Evolutionary conservation across 768 basidiomycete genomes (phyloP).

Genomic region (Auricularia auricula-judae): DNA sequence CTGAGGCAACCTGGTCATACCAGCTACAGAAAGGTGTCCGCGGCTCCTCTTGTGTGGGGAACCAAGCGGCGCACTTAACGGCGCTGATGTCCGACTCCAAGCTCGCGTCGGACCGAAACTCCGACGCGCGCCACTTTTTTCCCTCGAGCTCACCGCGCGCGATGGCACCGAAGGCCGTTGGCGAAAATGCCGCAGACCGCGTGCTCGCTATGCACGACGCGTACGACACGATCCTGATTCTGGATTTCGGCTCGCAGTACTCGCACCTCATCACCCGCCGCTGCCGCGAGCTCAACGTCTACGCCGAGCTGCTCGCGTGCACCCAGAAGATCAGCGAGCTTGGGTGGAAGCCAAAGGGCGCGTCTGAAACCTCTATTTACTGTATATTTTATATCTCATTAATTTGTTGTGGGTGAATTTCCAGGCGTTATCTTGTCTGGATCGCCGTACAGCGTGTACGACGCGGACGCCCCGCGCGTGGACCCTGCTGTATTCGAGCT

Average conservation of each 20-base stretch:
- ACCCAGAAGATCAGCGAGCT: slow-evolving; percentile 83
- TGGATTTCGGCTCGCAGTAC: slow-evolving; percentile 97
- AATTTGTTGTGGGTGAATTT: slow-evolving; percentile 8
- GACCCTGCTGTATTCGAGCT: slow-evolving; percentile 84
- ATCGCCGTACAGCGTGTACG: slow-evolving; percentile 97
- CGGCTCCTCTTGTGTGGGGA: too few relatives aligned
- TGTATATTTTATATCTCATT: not conserved
- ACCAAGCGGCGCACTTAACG: not conserved
- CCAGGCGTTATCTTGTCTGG: slow-evolving; percentile 92
- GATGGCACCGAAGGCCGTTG: not conserved
- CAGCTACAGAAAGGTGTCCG: too few relatives aligned
- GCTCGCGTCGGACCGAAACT: too few relatives aligned
- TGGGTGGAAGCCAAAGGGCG: slow-evolving; percentile 90
- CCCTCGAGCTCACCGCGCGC: too few relatives aligned
- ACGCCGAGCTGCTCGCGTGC: slow-evolving; percentile 96
- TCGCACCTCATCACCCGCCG: slow-evolving; percentile 95
- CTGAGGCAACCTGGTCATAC: too few relatives aligned
- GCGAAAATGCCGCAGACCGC: not conserved
- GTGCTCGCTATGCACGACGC: slow-evolving; percentile 62
- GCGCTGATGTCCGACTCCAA: too few relatives aligned
- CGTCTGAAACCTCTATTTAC: not conserved
- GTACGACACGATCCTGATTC: slow-evolving; percentile 90
- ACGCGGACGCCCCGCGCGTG: slow-evolving; percentile 82
- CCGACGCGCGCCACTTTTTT: too few relatives aligned
- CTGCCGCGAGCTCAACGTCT: slow-evolving; percentile 95